Conservation (phyloP, 352 stramenopile species). For the Globisporangium takayamanum region DNA sequence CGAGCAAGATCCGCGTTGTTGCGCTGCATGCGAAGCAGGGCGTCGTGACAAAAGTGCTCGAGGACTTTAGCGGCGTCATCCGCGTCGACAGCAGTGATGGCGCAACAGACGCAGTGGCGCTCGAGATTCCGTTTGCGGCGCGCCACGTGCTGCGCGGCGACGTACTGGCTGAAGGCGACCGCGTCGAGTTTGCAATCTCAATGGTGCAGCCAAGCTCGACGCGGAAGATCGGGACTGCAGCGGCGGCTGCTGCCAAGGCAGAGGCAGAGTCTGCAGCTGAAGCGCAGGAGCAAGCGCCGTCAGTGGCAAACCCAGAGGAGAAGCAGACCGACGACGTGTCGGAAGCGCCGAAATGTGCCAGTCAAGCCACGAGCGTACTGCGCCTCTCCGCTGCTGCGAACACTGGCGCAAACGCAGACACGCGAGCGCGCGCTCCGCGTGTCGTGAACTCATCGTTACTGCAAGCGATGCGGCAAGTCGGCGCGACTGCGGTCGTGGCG, state of each 20-base stretch:
- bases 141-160: slow-evolving; percentile 56
- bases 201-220: slow-evolving; percentile 27
- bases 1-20: slow-evolving; percentile 48
- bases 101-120: slow-evolving; percentile 1
- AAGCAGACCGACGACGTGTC: not conserved
- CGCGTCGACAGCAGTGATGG: slow-evolving; percentile 23
- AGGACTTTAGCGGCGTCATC: slow-evolving; percentile 56
- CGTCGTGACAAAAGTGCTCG: slow-evolving; percentile 37
- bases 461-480: slow-evolving; percentile 59
- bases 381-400: slow-evolving; percentile 23
- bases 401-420: slow-evolving; percentile 10
- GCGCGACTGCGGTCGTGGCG: slow-evolving; percentile 46
- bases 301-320: not conserved
- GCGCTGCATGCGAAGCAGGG: slow-evolving; percentile 49
- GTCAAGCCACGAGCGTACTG: slow-evolving; percentile 46
- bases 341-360: slow-evolving; percentile 15
- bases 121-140: slow-evolving; percentile 40
- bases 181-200: slow-evolving; percentile 61
- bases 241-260: slow-evolving; percentile 10
- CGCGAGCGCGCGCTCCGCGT: slow-evolving; percentile 31
- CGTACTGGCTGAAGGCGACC: slow-evolving; percentile 53
- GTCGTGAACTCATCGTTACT: slow-evolving; percentile 60
- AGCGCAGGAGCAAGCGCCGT: slow-evolving; percentile 1
- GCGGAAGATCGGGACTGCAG: slow-evolving; percentile 18
- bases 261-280: slow-evolving; percentile 7